phyloP scores from a whole-genome alignment of 257 asterid genomes.

The Paraleonurus japonicus region DNA sequence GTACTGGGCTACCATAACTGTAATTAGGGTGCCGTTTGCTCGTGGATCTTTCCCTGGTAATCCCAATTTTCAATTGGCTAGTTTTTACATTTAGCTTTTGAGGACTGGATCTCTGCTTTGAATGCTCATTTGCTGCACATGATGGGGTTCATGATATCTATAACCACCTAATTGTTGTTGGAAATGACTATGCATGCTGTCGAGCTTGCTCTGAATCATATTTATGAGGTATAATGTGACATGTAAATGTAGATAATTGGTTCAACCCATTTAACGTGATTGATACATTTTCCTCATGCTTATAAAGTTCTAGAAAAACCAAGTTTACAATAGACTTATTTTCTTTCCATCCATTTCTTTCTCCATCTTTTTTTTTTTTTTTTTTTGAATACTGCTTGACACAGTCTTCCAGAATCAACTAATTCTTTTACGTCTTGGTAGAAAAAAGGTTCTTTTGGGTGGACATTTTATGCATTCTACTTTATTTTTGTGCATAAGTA shows the following conservation, averaged over 20 bases:
- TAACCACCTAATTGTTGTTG: neutral
- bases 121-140: constrained; percentile 11
- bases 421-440: neutral
- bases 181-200: neutral
- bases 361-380: no score
- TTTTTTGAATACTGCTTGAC: neutral
- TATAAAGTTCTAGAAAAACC: neutral
- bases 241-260: neutral
- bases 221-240: neutral
- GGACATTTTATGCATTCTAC: neutral
- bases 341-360: neutral
- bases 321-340: neutral
- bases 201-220: constrained; percentile 1
- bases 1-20: constrained; percentile 20
- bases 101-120: neutral
- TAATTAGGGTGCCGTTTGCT: constrained; percentile 16
- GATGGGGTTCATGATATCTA: neutral
- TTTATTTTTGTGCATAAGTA: neutral
- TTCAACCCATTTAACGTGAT: neutral
- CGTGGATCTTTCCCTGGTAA: constrained; percentile 30
- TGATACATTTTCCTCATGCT: neutral
- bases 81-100: constrained; percentile 9
- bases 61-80: constrained; percentile 12
- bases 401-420: neutral
- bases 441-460: neutral